Percentiles rank a stretch among this genome's conserved stretches.
Evolutionary conservation across 148 eudicot species (phyloP).

Genomic region (Vaccinium macrocarpon): DNA sequence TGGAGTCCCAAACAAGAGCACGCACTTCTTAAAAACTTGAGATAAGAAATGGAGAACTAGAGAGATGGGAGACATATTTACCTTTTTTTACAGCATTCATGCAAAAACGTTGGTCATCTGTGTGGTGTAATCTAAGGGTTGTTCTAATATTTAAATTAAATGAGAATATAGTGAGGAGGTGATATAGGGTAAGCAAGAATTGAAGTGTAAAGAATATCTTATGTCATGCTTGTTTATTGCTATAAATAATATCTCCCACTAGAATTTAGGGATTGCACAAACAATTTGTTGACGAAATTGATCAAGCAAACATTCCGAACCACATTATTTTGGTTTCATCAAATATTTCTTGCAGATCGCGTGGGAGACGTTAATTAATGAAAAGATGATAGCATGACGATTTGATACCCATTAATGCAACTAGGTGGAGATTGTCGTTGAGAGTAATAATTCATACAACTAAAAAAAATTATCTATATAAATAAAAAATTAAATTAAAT

Average conservation of each 20-base stretch:
- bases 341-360: background rate
- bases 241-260: background rate
- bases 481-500: no score
- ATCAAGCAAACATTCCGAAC: background rate
- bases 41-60: background rate
- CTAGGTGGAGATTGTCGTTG: background rate
- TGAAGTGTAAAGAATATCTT: background rate
- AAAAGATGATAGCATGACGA: background rate
- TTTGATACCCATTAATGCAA: background rate
- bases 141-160: background rate
- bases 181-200: background rate
- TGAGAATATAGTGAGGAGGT: background rate
- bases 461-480: no score
- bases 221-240: background rate
- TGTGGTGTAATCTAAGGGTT: background rate
- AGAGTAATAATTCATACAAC: background rate
- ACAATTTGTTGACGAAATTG: background rate
- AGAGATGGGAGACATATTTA: background rate
- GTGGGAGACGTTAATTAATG: background rate
- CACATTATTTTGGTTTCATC: background rate
- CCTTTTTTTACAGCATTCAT: background rate
- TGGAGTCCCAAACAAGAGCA: background rate
- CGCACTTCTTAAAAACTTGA: background rate
- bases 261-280: background rate
- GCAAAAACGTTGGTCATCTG: background rate